Conservation (phyloP, 2,329 filamentous ascomycete species). For the Simplicillium aogashimaense region DNA sequence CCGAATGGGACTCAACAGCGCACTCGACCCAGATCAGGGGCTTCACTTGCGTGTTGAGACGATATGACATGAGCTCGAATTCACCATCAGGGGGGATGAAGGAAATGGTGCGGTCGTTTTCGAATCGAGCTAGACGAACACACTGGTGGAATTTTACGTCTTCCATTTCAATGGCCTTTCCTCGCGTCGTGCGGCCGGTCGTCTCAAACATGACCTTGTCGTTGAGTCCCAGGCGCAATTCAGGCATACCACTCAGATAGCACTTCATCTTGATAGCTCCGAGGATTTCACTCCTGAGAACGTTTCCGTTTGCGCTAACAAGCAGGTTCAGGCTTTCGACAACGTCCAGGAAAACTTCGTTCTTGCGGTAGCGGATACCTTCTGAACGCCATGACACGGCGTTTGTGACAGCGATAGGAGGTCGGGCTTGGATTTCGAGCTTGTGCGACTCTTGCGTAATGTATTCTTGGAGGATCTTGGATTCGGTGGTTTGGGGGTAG, state of each 20-base stretch:
- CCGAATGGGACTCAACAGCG: conserved; percentile 90
- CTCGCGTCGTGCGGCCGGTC: conserved; percentile 83
- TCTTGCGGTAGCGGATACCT: conserved; percentile 96
- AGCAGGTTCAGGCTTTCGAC: conserved; percentile 94
- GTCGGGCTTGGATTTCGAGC: conserved; percentile 89
- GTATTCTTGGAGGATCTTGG: conserved; percentile 97
- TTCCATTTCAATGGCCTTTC: conserved; percentile 98
- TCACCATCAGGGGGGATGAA: conserved; percentile 98
- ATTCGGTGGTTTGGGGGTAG: conserved; percentile 96
- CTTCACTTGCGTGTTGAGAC: conserved; percentile 96
- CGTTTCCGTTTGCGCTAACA: conserved; percentile 88
- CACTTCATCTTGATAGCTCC: conserved; percentile 99
- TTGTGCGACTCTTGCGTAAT: conserved; percentile 99
- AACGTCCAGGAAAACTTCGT: conserved; percentile 97
- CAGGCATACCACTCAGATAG: conserved; percentile 96
- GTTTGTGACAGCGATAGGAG: conserved; percentile 96
- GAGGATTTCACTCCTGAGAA: conserved; percentile 89
- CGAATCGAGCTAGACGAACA: conserved; percentile 87
- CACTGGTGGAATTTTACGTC: conserved; percentile 99
- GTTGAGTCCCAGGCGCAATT: conserved; percentile 86
- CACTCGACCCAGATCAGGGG: conserved; percentile 98
- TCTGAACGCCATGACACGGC: conserved; percentile 97
- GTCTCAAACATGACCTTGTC: conserved; percentile 99
- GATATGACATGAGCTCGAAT: conserved; percentile 99
- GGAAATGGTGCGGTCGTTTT: conserved; percentile 97